Conservation (phyloP, 805 yeast species). For the Suhomyces xylopsoci region DNA sequence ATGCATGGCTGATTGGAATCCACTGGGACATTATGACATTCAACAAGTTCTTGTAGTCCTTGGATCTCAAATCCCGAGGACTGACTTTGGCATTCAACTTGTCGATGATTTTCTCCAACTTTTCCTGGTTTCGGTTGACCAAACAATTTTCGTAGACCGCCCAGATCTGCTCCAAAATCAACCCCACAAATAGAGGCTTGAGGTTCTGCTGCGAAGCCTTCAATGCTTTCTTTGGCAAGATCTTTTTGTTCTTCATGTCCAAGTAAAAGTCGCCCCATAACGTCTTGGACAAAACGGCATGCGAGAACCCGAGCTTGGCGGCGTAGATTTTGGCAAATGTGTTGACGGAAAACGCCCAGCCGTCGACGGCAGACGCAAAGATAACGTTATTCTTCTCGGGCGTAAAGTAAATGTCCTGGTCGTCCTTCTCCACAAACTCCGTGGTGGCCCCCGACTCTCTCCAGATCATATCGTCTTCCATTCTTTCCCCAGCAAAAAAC, state of each 20-base stretch:
- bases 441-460: constrained; percentile 57
- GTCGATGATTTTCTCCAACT: constrained; percentile 68
- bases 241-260: constrained; percentile 86
- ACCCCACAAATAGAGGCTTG: constrained; percentile 82
- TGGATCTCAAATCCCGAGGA: constrained; percentile 76
- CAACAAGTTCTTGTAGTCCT: constrained; percentile 64
- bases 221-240: constrained; percentile 61
- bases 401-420: constrained; percentile 77
- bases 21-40: constrained; percentile 81
- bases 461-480: constrained; percentile 80
- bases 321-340: constrained; percentile 88
- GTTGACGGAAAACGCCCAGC: constrained; percentile 94
- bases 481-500: constrained; percentile 87
- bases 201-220: constrained; percentile 49
- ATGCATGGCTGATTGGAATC: constrained; percentile 88
- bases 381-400: constrained; percentile 88
- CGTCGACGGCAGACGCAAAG: constrained; percentile 89
- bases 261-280: constrained; percentile 93
- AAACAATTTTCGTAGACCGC: constrained; percentile 75
- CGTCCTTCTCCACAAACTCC: constrained; percentile 71
- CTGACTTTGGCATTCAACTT: constrained; percentile 65
- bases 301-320: constrained; percentile 78
- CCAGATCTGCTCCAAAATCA: constrained; percentile 90
- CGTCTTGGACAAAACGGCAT: constrained; percentile 75
- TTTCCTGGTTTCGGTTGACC: constrained; percentile 62